Evolutionary conservation across 2,329 filamentous ascomycete species (phyloP).

Genomic region (Botrytis fabae): DNA sequence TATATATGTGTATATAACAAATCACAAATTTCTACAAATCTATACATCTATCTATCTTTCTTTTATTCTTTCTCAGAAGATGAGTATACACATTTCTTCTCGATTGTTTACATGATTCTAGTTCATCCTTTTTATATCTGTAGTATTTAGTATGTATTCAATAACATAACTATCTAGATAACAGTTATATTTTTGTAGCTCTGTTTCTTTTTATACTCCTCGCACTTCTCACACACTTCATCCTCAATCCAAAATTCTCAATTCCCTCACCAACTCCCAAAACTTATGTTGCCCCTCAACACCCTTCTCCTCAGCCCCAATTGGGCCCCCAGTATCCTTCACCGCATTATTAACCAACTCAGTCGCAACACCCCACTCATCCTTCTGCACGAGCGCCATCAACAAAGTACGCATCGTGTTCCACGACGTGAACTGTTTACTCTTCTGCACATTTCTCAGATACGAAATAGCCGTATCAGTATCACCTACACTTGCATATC

Average conservation of each 20-base stretch:
- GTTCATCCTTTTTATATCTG: no score
- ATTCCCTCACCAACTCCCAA: constrained; percentile 36
- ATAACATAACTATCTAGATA: no score
- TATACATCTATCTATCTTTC: no score
- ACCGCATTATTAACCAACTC: constrained; percentile 38
- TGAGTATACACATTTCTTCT: no score
- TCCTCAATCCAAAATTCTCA: constrained; percentile 29
- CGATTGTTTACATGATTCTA: no score
- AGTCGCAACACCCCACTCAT: constrained; percentile 39
- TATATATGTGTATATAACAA: no score
- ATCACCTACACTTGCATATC: constrained; percentile 59
- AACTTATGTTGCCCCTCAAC: constrained; percentile 37
- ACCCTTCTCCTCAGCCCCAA: constrained; percentile 29
- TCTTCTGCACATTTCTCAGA: constrained; percentile 43
- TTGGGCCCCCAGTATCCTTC: constrained; percentile 32
- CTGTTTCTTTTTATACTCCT: no score
- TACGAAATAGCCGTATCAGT: constrained; percentile 50
- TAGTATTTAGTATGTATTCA: no score
- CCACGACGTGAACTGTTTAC: constrained; percentile 32
- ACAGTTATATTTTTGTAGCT: background rate
- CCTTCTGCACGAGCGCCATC: constrained; percentile 35
- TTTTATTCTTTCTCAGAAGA: no score
- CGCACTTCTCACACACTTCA: background rate
- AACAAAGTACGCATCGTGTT: constrained; percentile 36
- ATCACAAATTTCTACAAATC: no score